Conservation (phyloP, 2,329 filamentous ascomycete species). For the Alternaria triticimaculans region DNA sequence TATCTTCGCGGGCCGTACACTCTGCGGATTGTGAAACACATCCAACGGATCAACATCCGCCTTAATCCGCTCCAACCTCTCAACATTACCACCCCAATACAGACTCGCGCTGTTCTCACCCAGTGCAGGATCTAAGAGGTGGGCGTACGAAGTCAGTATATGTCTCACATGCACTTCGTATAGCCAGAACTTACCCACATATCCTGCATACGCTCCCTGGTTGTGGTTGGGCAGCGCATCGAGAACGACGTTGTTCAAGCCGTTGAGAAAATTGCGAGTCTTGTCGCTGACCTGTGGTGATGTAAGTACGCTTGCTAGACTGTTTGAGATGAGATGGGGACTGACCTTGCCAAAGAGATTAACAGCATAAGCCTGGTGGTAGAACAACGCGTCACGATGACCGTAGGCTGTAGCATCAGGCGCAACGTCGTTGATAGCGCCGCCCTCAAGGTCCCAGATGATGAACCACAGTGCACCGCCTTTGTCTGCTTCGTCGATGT, state of each 20-base stretch:
- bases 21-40: conserved; percentile 47
- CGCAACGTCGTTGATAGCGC: conserved; percentile 41
- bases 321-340: background rate
- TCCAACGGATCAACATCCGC: conserved; percentile 49
- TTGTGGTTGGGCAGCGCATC: conserved; percentile 38
- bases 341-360: conserved; percentile 34
- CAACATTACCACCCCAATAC: conserved; percentile 55
- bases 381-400: conserved; percentile 44
- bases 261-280: conserved; percentile 50
- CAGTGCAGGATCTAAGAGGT: conserved; percentile 51
- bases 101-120: conserved; percentile 51
- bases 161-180: no score
- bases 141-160: no score
- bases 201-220: conserved; percentile 60
- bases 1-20: conserved; percentile 32
- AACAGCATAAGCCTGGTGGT: conserved; percentile 48
- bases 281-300: conserved; percentile 32
- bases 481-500: conserved; percentile 40
- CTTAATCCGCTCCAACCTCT: conserved; percentile 48
- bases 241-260: conserved; percentile 50
- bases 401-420: conserved; percentile 42
- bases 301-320: background rate
- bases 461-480: conserved; percentile 44
- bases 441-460: conserved; percentile 46
- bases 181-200: conserved; percentile 31